phyloP scores from a whole-genome alignment of 2,329 filamentous ascomycete genomes.

The Aspergillus niger region DNA sequence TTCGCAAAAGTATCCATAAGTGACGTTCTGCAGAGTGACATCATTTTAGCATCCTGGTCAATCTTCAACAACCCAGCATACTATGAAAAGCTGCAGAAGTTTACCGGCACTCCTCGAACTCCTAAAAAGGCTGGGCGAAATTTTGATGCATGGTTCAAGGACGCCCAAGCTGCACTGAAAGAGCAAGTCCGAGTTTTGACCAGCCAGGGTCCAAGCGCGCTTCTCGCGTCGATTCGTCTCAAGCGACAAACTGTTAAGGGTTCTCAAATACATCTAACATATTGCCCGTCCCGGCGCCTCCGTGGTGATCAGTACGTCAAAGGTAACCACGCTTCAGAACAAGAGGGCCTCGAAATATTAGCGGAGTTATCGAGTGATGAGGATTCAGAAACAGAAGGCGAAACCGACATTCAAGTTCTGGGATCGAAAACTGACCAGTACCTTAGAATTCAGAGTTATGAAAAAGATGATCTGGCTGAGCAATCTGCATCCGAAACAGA shows the following conservation, averaged over 20 bases:
- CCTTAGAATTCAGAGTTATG: conserved; percentile 9
- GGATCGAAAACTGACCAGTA: conserved; percentile 14
- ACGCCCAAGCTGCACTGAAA: conserved; percentile 46
- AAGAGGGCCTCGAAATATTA: conserved; percentile 6
- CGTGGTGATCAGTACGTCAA: conserved; percentile 31
- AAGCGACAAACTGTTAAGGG: conserved; percentile 36
- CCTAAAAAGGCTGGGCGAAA: conserved; percentile 48
- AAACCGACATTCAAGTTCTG: conserved; percentile 19
- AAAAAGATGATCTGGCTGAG: background rate
- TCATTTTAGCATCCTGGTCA: conserved; percentile 58
- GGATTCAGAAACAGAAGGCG: conserved; percentile 14
- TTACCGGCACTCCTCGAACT: conserved; percentile 51
- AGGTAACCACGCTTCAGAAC: conserved; percentile 13
- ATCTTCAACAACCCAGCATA: conserved; percentile 54
- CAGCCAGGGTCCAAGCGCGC: conserved; percentile 29
- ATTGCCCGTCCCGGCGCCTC: conserved; percentile 38
- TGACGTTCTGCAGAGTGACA: conserved; percentile 52
- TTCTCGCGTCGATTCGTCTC: conserved; percentile 34
- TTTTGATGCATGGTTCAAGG: conserved; percentile 57
- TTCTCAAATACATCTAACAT: conserved; percentile 41
- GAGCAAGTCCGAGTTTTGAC: conserved; percentile 43
- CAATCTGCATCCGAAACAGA: background rate
- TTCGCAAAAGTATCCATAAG: conserved; percentile 48
- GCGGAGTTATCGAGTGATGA: conserved; percentile 24
- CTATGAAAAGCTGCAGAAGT: conserved; percentile 51